Conservation (phyloP, 2,329 filamentous ascomycete species). For the Allantophomopsis cytisporea region DNA sequence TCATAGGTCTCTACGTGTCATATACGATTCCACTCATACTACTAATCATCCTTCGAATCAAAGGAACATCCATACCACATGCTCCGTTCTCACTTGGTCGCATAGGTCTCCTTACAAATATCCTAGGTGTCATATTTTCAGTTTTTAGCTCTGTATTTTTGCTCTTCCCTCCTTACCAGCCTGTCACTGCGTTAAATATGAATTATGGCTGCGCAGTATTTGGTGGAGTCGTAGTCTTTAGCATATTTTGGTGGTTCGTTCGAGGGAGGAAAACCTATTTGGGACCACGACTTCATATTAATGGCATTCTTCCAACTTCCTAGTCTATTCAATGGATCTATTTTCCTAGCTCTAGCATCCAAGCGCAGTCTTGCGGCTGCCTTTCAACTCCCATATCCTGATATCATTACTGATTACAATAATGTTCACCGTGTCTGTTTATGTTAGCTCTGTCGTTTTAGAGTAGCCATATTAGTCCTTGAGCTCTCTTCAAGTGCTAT, state of each 20-base stretch:
- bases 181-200: conserved; percentile 29
- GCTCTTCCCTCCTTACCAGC: conserved; percentile 29
- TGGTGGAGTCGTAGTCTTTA: conserved; percentile 20
- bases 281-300: conserved; percentile 24
- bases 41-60: conserved; percentile 25
- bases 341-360: too few species aligned
- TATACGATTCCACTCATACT: conserved; percentile 25
- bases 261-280: conserved; percentile 19
- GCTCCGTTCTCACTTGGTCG: too few species aligned
- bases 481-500: too few species aligned
- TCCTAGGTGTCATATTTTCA: conserved; percentile 32
- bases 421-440: too few species aligned
- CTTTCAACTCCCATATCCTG: too few species aligned
- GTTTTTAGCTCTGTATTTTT: conserved; percentile 41
- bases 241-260: conserved; percentile 23
- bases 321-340: too few species aligned
- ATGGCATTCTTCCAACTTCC: too few species aligned
- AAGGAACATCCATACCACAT: too few species aligned
- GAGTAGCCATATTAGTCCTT: too few species aligned
- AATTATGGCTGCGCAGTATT: conserved; percentile 28
- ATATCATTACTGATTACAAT: too few species aligned
- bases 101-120: conserved; percentile 7
- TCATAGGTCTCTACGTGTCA: conserved; percentile 27
- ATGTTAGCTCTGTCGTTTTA: too few species aligned
- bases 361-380: too few species aligned